Percentiles rank a stretch among this genome's conserved stretches.
Conservation (phyloP, 495 filamentous ascomycete genomes). For the Penicillium tannophilum region DNA sequence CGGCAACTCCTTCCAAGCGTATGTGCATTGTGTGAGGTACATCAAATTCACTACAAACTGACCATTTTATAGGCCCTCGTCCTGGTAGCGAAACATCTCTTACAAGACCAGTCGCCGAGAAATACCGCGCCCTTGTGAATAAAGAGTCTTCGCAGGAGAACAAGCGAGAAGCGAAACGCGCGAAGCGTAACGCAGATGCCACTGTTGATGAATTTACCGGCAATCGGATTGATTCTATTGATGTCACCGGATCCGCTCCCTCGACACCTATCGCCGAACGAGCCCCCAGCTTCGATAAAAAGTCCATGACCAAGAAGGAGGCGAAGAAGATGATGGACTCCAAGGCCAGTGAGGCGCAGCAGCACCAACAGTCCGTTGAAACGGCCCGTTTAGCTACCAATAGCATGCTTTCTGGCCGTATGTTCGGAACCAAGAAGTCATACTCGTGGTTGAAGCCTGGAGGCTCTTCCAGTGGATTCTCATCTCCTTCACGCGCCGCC, state of each 20-base stretch:
- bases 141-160: conserved; percentile 50
- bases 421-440: conserved; percentile 49
- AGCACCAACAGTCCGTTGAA: conserved; percentile 53
- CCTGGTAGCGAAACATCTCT: conserved; percentile 22
- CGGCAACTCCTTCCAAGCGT: conserved; percentile 64
- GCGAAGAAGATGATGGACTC: conserved; percentile 52
- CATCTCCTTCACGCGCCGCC: conserved; percentile 40
- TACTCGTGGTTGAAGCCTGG: conserved; percentile 50
- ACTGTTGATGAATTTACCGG: conserved; percentile 42
- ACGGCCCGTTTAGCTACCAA: conserved; percentile 50
- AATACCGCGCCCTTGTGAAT: conserved; percentile 36
- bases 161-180: conserved; percentile 52
- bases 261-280: conserved; percentile 46
- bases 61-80: conserved; percentile 36
- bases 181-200: conserved; percentile 46
- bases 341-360: conserved; percentile 51
- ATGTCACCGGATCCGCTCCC: conserved; percentile 44
- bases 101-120: conserved; percentile 34
- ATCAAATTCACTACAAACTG: conserved; percentile 13
- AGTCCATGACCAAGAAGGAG: conserved; percentile 58
- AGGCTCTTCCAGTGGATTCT: conserved; percentile 41
- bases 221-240: conserved; percentile 36
- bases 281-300: conserved; percentile 53
- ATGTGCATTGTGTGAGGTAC: conserved; percentile 25
- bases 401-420: conserved; percentile 45